Percentiles rank a stretch among this genome's conserved stretches.
These are phyloP conservation scores for Meripilus lineatus DNA, from an alignment of 1,284 basidiomycete genomes.

Conservation along the genomic window DNA sequence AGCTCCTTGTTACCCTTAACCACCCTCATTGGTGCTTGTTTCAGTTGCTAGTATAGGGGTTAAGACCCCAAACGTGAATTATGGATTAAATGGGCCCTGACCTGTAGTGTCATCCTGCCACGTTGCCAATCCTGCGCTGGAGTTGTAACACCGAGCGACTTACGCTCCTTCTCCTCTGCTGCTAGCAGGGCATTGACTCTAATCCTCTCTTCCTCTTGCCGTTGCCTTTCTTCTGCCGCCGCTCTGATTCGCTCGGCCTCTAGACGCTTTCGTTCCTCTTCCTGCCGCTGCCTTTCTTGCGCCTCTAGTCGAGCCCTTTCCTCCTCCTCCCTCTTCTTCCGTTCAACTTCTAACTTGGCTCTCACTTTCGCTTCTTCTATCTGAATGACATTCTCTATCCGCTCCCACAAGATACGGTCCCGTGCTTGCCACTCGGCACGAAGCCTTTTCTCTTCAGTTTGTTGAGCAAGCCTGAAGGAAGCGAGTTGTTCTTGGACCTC, in stretches of 20 bases:
- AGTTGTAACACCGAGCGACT: slow-evolving; percentile 43
- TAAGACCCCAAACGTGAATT: too few species aligned
- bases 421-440: slow-evolving; percentile 45
- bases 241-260: slow-evolving; percentile 23
- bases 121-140: slow-evolving; percentile 65
- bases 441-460: slow-evolving; percentile 42
- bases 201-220: slow-evolving; percentile 28
- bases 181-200: slow-evolving; percentile 26
- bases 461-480: slow-evolving; percentile 37
- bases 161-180: slow-evolving; percentile 24
- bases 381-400: slow-evolving; percentile 61
- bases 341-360: slow-evolving; percentile 47
- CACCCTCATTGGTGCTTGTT: slow-evolving; percentile 65
- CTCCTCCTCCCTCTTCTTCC: slow-evolving; percentile 40
- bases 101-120: slow-evolving; percentile 59
- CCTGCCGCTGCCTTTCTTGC: slow-evolving; percentile 22
- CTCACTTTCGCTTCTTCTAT: slow-evolving; percentile 59
- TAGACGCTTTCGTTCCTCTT: slow-evolving; percentile 29
- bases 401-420: slow-evolving; percentile 47
- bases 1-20: slow-evolving; percentile 63
- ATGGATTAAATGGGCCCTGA: slow-evolving; percentile 26
- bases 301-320: slow-evolving; percentile 29
- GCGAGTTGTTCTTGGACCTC: slow-evolving; percentile 45
- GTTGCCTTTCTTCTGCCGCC: slow-evolving; percentile 31
- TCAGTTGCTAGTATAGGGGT: slow-evolving; percentile 50